phyloP scores from a whole-genome alignment of 495 filamentous ascomycete species.

The Penicillium chermesinum region DNA sequence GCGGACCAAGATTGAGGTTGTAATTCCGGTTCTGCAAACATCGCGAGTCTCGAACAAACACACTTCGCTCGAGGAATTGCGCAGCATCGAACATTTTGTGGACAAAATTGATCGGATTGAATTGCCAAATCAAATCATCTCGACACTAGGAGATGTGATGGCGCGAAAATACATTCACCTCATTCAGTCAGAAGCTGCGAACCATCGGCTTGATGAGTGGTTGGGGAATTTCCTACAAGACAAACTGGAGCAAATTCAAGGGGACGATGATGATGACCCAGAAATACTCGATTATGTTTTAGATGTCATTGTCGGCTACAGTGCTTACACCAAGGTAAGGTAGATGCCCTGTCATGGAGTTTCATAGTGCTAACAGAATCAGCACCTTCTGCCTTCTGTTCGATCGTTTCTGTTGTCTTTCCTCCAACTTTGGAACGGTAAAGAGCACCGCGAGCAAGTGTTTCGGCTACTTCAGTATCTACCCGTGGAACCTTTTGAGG shows the following conservation, averaged over 20 bases:
- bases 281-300: constrained; percentile 49
- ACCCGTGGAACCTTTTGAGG: constrained; percentile 54
- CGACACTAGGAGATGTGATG: constrained; percentile 67
- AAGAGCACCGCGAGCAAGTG: constrained; percentile 51
- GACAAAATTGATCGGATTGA: constrained; percentile 74
- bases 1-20: constrained; percentile 41
- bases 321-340: constrained; percentile 58
- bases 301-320: constrained; percentile 54
- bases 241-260: constrained; percentile 47
- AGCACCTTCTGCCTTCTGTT: constrained; percentile 59
- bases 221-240: constrained; percentile 56
- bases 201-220: constrained; percentile 62
- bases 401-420: constrained; percentile 59
- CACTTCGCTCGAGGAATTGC: constrained; percentile 69
- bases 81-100: constrained; percentile 66
- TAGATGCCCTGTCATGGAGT: neutral
- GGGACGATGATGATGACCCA: constrained; percentile 42
- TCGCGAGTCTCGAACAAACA: constrained; percentile 51
- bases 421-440: constrained; percentile 64
- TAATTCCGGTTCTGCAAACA: constrained; percentile 69
- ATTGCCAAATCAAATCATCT: constrained; percentile 73
- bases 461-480: constrained; percentile 61
- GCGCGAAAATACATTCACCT: constrained; percentile 71
- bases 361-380: neutral
- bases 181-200: constrained; percentile 51